Conservation (phyloP, 1,284 basidiomycete species). For the Grifola frondosa region DNA sequence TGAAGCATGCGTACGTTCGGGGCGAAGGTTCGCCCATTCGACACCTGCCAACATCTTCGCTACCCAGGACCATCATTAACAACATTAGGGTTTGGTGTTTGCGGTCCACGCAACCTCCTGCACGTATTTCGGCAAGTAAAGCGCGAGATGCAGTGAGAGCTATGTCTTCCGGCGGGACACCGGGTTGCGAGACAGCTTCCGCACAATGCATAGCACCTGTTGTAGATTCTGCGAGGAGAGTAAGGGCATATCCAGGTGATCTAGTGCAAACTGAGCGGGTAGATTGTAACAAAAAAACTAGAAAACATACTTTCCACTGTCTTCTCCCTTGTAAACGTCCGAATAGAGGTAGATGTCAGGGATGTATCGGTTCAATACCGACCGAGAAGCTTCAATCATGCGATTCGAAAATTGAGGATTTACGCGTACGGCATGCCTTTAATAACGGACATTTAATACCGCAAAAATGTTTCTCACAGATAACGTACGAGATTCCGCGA, state of each 20-base stretch:
- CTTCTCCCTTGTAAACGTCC: constrained; percentile 97
- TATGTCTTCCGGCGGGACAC: constrained; percentile 89
- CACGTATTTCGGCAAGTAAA: constrained; percentile 77
- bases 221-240: constrained; percentile 88
- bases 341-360: constrained; percentile 99
- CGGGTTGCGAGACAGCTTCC: constrained; percentile 80
- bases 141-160: constrained; percentile 78
- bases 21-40: constrained; percentile 81
- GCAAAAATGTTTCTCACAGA: neutral
- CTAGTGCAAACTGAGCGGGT: constrained; percentile 38
- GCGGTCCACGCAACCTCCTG: constrained; percentile 89
- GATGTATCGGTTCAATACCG: constrained; percentile 93
- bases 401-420: constrained; percentile 97
- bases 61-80: constrained; percentile 91
- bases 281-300: neutral
- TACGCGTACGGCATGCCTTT: constrained; percentile 89
- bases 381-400: constrained; percentile 93
- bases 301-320: constrained; percentile 86
- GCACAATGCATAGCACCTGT: constrained; percentile 88
- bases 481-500: constrained; percentile 87
- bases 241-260: constrained; percentile 95
- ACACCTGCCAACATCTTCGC: constrained; percentile 92
- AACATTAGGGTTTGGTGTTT: constrained; percentile 89
- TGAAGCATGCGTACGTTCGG: constrained; percentile 65
- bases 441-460: neutral